Percentiles rank a stretch among this genome's conserved stretches.
phyloP scores from a whole-genome alignment of 495 filamentous ascomycete genomes.

The Podospora fimiseda region DNA sequence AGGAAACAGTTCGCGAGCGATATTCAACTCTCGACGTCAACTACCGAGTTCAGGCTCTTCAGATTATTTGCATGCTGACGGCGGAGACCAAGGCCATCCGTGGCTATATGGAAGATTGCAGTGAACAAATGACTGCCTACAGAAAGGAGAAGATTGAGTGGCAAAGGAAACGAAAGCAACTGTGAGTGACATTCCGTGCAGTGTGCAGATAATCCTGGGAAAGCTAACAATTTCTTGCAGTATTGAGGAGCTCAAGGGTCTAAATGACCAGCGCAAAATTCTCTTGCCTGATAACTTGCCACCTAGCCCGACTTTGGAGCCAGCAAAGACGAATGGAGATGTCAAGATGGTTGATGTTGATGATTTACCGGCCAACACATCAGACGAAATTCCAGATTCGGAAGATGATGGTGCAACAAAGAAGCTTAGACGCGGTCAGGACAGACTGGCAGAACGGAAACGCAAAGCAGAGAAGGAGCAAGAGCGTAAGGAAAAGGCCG shows the following conservation, averaged over 20 bases:
- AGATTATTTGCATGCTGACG: constrained; percentile 84
- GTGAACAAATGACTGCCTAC: constrained; percentile 83
- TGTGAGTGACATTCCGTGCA: constrained; percentile 51
- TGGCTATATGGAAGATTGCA: constrained; percentile 83
- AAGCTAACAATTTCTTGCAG: constrained; percentile 37
- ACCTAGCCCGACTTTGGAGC: constrained; percentile 54
- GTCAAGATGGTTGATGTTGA: constrained; percentile 60
- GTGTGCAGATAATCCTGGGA: constrained; percentile 1
- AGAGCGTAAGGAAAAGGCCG: constrained; percentile 70
- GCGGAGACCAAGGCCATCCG: constrained; percentile 77
- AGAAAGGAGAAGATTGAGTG: constrained; percentile 93
- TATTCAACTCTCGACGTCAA: constrained; percentile 78
- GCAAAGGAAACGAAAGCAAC: constrained; percentile 73
- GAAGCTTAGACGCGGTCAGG: constrained; percentile 67
- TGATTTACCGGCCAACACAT: constrained; percentile 43
- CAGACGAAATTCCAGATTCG: constrained; percentile 51
- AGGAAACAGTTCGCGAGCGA: constrained; percentile 61
- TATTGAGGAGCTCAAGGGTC: constrained; percentile 70
- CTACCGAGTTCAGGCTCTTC: constrained; percentile 67
- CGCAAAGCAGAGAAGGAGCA: constrained; percentile 78
- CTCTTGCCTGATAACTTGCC: constrained; percentile 71
- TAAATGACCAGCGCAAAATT: constrained; percentile 83
- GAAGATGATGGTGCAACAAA: constrained; percentile 59
- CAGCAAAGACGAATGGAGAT: constrained; percentile 44
- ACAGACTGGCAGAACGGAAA: constrained; percentile 71